phyloP scores from a whole-genome alignment of 306 rosid genomes.

The Corylus americana region DNA sequence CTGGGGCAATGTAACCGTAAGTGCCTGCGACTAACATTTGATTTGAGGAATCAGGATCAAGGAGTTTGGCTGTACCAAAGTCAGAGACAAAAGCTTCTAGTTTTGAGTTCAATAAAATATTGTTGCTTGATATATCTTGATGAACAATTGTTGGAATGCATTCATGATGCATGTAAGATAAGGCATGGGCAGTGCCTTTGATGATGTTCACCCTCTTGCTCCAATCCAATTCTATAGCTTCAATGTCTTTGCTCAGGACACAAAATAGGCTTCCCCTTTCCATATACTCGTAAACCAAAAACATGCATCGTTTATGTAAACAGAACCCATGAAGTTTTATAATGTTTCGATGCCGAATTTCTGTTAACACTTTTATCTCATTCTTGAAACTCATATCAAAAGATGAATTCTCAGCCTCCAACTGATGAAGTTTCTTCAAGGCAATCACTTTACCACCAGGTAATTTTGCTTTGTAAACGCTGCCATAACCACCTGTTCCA shows the following conservation, averaged over 20 bases:
- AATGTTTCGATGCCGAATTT: slow-evolving; percentile 7
- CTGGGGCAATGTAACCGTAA: slow-evolving; percentile 21
- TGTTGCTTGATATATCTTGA: slow-evolving; percentile 16
- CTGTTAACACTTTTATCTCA: slow-evolving; percentile 19
- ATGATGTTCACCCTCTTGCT: slow-evolving; percentile 13
- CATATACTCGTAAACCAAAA: slow-evolving; percentile 27
- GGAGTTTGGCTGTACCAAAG: slow-evolving; percentile 13
- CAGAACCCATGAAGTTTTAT: slow-evolving; percentile 26
- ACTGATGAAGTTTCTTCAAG: slow-evolving; percentile 22
- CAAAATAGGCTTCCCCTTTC: slow-evolving; percentile 24
- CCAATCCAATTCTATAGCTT: slow-evolving; percentile 23
- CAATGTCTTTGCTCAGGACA: not conserved
- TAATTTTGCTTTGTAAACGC: slow-evolving; percentile 17
- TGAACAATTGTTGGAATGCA: slow-evolving; percentile 20
- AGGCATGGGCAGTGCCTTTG: slow-evolving; percentile 13
- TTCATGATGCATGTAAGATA: slow-evolving; percentile 28
- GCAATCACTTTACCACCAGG: slow-evolving; percentile 15
- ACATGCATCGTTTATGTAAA: slow-evolving; percentile 23
- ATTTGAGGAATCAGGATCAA: slow-evolving; percentile 22
- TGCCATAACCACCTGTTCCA: slow-evolving; percentile 6
- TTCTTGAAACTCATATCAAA: slow-evolving; percentile 11
- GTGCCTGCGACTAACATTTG: slow-evolving; percentile 1
- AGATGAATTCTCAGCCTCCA: not conserved
- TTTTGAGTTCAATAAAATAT: slow-evolving; percentile 14
- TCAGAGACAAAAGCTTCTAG: slow-evolving; percentile 8